Percentiles rank a stretch among this genome's conserved stretches.
Conservation (phyloP, 2,329 filamentous ascomycete genomes). For the Thielaviopsis ethacetica region DNA sequence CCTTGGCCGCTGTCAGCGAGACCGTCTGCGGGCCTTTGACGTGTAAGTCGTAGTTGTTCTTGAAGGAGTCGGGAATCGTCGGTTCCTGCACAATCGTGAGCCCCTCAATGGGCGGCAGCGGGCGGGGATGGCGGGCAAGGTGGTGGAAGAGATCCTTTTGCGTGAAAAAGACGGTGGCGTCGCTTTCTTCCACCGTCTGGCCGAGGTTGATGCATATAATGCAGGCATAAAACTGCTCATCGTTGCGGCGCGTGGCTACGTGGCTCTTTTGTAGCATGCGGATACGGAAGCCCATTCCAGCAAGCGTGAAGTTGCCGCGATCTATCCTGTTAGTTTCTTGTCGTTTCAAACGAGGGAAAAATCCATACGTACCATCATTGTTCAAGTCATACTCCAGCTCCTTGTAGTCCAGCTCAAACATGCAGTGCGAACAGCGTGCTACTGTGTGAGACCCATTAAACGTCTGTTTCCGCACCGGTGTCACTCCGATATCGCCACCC, state of each 20-base stretch:
- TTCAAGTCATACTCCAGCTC: constrained; percentile 36
- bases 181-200: constrained; percentile 33
- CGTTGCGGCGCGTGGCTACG: constrained; percentile 29
- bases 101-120: constrained; percentile 32
- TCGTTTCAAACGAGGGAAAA: neutral
- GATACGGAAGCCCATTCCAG: constrained; percentile 32
- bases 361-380: constrained; percentile 25
- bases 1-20: constrained; percentile 27
- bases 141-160: constrained; percentile 36
- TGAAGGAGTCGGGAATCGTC: constrained; percentile 23
- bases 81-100: constrained; percentile 30
- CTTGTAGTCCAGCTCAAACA: constrained; percentile 36
- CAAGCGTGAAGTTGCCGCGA: constrained; percentile 29
- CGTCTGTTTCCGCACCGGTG: constrained; percentile 30
- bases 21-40: constrained; percentile 24
- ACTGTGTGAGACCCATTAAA: constrained; percentile 26
- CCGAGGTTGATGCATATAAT: constrained; percentile 36
- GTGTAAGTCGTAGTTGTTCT: constrained; percentile 38
- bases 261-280: constrained; percentile 42
- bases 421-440: constrained; percentile 35
- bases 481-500: constrained; percentile 32
- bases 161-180: constrained; percentile 40
- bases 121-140: constrained; percentile 35
- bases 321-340: constrained; percentile 18
- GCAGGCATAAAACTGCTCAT: constrained; percentile 38